Evolutionary conservation across 148 eudicot species (phyloP).

Genomic region (Nyssa sinensis): DNA sequence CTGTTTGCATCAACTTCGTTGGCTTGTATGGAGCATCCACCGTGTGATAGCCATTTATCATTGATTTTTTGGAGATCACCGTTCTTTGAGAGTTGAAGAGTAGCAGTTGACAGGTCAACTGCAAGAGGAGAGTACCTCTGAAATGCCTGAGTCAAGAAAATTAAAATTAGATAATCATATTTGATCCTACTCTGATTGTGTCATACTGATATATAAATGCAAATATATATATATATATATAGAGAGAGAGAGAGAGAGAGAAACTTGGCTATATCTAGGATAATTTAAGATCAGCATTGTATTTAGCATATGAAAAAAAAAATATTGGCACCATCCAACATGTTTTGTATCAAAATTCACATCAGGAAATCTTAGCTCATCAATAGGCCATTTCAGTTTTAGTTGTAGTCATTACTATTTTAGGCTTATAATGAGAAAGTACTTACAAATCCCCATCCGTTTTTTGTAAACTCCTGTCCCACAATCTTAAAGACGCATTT

Average conservation of each 20-base stretch:
- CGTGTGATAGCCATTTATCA: conserved; percentile 69
- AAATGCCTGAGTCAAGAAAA: conserved; percentile 51
- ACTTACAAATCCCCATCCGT: conserved; percentile 98
- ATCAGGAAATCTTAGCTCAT: too few relatives aligned
- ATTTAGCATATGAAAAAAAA: neutral
- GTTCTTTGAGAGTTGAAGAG: conserved; percentile 71
- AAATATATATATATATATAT: too few relatives aligned
- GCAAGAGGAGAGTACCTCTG: conserved; percentile 79
- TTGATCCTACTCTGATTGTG: neutral
- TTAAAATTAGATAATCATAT: neutral
- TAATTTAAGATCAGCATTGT: neutral
- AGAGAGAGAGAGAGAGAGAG: neutral
- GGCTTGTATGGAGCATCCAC: conserved; percentile 41
- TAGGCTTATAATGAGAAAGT: neutral
- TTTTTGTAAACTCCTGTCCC: conserved; percentile 82
- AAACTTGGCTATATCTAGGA: neutral
- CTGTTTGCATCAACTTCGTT: conserved; percentile 37
- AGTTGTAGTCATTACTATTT: neutral
- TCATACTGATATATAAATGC: neutral
- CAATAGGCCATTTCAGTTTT: too few relatives aligned
- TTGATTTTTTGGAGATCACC: conserved; percentile 74
- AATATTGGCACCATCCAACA: too few relatives aligned
- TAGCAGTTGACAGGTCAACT: conserved; percentile 68
- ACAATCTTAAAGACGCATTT: conserved; percentile 56
- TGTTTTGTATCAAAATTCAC: neutral